Evolutionary conservation across 495 filamentous ascomycete genomes (phyloP).

Genomic region (Penicillium antarcticum): DNA sequence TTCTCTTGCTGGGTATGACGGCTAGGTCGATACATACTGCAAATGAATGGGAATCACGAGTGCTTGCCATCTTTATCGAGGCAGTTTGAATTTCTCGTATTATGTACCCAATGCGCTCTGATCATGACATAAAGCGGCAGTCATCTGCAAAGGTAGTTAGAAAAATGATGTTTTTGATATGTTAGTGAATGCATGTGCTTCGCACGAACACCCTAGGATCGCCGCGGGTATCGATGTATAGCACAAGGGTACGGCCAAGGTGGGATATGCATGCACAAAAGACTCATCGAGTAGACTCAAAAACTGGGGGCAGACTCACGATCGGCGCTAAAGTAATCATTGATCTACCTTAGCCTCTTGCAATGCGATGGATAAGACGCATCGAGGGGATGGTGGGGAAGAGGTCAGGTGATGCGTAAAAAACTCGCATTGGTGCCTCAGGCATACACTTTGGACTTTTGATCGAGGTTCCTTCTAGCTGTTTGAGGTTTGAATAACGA

Average conservation of each 20-base stretch:
- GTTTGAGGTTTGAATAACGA: background rate
- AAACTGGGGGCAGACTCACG: constrained; percentile 32
- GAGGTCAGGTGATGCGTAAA: constrained; percentile 32
- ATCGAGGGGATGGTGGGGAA: constrained; percentile 31
- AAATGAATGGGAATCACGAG: constrained; percentile 47
- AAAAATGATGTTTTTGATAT: constrained; percentile 1
- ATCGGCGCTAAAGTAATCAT: constrained; percentile 34
- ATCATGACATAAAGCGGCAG: constrained; percentile 32
- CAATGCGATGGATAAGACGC: constrained; percentile 22
- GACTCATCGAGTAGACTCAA: background rate
- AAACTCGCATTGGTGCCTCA: constrained; percentile 24
- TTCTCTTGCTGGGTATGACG: background rate
- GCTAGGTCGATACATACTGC: constrained; percentile 33
- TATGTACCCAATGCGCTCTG: constrained; percentile 32
- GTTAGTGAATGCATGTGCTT: background rate
- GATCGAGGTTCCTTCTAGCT: background rate
- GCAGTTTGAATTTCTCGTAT: constrained; percentile 21
- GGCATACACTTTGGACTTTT: constrained; percentile 10
- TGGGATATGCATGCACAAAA: background rate
- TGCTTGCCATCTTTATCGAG: constrained; percentile 43
- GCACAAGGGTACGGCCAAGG: background rate
- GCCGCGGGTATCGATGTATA: constrained; percentile 6
- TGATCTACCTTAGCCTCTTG: constrained; percentile 17
- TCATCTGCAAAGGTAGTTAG: constrained; percentile 36
- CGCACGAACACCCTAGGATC: background rate